Conservation (phyloP, 164 flowering plant species). For the Liriodendron chinense region DNA sequence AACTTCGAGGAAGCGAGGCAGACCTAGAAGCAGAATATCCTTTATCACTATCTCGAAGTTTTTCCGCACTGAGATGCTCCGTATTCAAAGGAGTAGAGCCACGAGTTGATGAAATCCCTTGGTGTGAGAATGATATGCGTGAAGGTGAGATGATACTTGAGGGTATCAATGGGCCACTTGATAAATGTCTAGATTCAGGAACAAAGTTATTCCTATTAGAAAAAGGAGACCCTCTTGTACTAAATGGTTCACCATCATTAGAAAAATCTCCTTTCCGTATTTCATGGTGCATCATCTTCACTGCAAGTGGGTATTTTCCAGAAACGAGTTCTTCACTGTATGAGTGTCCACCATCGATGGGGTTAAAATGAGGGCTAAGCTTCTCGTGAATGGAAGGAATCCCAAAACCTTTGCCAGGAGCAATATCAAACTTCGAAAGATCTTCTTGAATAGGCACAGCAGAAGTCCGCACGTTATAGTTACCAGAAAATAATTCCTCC, state of each 20-base stretch:
- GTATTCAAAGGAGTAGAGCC: slow-evolving; percentile 23
- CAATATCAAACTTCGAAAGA: neutral
- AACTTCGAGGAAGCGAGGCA: slow-evolving; percentile 23
- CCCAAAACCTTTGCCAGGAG: slow-evolving; percentile 2
- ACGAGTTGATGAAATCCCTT: slow-evolving; percentile 21
- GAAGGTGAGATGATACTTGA: slow-evolving; percentile 17
- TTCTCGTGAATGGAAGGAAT: slow-evolving; percentile 15
- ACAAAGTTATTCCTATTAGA: neutral
- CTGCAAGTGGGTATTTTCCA: neutral
- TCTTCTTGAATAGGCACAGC: neutral
- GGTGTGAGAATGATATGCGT: slow-evolving; percentile 1
- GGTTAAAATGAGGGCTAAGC: slow-evolving; percentile 5
- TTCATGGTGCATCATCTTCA: slow-evolving; percentile 1
- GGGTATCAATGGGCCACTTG: slow-evolving; percentile 15
- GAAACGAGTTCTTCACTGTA: neutral
- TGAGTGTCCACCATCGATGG: neutral
- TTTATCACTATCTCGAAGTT: slow-evolving; percentile 16
- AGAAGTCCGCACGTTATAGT: neutral
- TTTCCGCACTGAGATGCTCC: slow-evolving; percentile 20
- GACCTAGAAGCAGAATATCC: slow-evolving; percentile 25
- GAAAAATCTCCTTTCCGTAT: neutral
- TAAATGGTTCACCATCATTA: slow-evolving; percentile 12
- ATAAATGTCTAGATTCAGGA: slow-evolving; percentile 13
- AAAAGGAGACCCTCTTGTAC: slow-evolving; percentile 12
- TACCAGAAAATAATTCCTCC: slow-evolving; percentile 13